Evolutionary conservation across 2,329 filamentous ascomycete genomes (phyloP).

Genomic region (Arthrobotrys entomopaga): DNA sequence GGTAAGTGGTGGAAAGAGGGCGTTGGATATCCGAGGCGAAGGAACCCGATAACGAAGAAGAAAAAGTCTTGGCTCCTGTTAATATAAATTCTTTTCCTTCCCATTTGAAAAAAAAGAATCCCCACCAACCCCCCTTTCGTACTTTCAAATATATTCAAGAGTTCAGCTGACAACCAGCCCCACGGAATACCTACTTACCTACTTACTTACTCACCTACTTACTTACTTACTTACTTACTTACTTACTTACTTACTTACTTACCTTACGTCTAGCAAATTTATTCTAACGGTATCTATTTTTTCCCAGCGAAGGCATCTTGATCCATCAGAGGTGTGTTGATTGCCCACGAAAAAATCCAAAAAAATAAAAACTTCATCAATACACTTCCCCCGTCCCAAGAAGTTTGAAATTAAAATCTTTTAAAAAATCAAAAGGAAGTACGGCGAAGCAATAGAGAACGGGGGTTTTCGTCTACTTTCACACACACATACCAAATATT

Average conservation of each 20-base stretch:
- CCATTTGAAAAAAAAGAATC: neutral
- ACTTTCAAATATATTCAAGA: neutral
- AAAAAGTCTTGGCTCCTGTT: slow-evolving; percentile 12
- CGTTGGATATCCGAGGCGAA: slow-evolving; percentile 9
- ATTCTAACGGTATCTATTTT: neutral
- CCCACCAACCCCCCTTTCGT: neutral
- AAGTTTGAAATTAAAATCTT: neutral
- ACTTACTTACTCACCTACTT: too few relatives aligned
- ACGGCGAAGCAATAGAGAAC: neutral
- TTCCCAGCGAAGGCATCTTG: slow-evolving; percentile 41
- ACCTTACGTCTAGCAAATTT: slow-evolving; percentile 2
- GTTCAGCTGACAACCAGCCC: too few relatives aligned
- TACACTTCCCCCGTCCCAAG: slow-evolving; percentile 1
- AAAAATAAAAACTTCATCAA: slow-evolving; percentile 6
- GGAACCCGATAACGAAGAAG: neutral
- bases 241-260: too few relatives aligned
- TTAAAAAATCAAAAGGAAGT: neutral
- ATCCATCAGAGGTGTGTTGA: slow-evolving; percentile 54
- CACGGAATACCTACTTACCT: too few relatives aligned
- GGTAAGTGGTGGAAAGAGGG: neutral
- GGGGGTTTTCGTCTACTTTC: neutral
- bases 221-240: too few relatives aligned
- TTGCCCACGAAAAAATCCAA: slow-evolving; percentile 45
- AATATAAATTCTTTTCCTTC: slow-evolving; percentile 20
- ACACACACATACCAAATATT: neutral